Percentiles rank a stretch among this genome's conserved stretches.
Evolutionary conservation across 1,284 basidiomycete species (phyloP).

Genomic region (Moesziomyces sp.): DNA sequence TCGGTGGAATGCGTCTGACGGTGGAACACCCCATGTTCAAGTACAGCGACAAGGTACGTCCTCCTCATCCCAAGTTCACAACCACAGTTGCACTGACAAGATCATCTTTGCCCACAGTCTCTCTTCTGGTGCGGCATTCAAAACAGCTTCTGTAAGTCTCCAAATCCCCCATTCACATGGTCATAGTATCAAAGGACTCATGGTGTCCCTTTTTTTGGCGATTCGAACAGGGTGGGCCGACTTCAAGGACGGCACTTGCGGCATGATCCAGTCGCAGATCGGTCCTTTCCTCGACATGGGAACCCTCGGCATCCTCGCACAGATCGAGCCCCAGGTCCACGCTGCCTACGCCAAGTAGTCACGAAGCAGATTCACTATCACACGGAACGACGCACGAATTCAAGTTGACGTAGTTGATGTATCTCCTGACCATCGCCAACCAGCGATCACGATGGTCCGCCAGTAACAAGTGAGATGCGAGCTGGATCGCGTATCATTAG

Average conservation of each 20-base stretch:
- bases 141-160: slow-evolving; percentile 33
- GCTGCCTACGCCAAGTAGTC: slow-evolving; percentile 20
- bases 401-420: too few species aligned
- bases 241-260: slow-evolving; percentile 36
- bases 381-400: too few species aligned
- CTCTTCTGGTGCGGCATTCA: slow-evolving; percentile 50
- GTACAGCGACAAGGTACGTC: slow-evolving; percentile 16
- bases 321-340: slow-evolving; percentile 39
- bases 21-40: slow-evolving; percentile 37
- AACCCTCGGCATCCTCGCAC: slow-evolving; percentile 24
- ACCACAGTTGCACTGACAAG: neutral
- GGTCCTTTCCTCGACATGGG: slow-evolving; percentile 45
- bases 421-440: too few species aligned
- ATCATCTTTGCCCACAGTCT: neutral
- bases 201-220: neutral
- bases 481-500: too few species aligned
- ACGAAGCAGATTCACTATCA: neutral
- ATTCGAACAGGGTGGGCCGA: slow-evolving; percentile 22
- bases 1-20: slow-evolving; percentile 31
- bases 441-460: too few species aligned
- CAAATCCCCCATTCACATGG: neutral
- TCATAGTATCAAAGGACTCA: neutral
- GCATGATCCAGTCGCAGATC: slow-evolving; percentile 45
- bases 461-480: too few species aligned
- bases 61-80: neutral